Evolutionary conservation across 805 yeast species (phyloP).

Genomic region (Ogataea zsoltii): DNA sequence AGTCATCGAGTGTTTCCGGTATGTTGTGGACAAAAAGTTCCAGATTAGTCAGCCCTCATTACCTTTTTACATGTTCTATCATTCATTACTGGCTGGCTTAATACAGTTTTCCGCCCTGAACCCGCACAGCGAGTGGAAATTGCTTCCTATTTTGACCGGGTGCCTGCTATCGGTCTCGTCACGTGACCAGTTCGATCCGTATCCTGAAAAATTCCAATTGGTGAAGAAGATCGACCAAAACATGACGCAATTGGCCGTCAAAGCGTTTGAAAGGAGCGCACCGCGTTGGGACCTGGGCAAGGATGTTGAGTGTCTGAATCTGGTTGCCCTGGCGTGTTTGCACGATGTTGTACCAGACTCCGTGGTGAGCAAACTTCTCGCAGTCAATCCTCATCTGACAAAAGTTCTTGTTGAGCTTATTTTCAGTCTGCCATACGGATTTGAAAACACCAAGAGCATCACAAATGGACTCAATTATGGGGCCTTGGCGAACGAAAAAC

Average conservation of each 20-base stretch:
- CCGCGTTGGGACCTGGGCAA: constrained; percentile 7
- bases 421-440: constrained; percentile 26
- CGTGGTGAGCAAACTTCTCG: constrained; percentile 9
- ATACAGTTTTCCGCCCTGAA: constrained; percentile 28
- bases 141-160: constrained; percentile 49
- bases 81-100: constrained; percentile 38
- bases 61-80: constrained; percentile 45
- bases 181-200: constrained; percentile 25
- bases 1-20: constrained; percentile 50
- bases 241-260: constrained; percentile 14
- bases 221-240: constrained; percentile 24
- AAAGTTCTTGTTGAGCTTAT: constrained; percentile 17
- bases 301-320: constrained; percentile 16
- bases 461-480: background rate
- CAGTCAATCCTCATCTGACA: constrained; percentile 18
- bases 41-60: constrained; percentile 50
- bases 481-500: constrained; percentile 24
- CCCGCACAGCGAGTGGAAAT: constrained; percentile 42
- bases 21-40: constrained; percentile 45
- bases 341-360: constrained; percentile 13
- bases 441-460: constrained; percentile 21
- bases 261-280: constrained; percentile 10
- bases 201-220: constrained; percentile 27
- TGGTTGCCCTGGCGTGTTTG: constrained; percentile 21
- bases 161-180: constrained; percentile 38